Evolutionary conservation across 495 filamentous ascomycete species (phyloP), one percentile per base, ranked within the genome.

Genomic region (Neurospora sp.): DNA sequence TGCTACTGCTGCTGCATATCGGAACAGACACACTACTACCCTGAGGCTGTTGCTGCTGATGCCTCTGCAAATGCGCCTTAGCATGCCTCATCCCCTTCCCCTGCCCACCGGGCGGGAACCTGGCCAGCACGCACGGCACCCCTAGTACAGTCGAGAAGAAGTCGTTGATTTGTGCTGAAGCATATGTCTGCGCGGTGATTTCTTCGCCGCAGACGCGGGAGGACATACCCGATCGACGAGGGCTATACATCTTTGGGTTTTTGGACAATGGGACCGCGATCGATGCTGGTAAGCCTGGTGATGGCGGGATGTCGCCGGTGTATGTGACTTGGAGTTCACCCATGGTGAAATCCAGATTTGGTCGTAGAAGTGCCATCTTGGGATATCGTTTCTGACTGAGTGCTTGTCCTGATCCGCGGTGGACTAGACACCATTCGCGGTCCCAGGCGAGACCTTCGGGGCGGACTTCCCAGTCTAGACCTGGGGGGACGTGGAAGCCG

Each of bases 341-440:
- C 7, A 42, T 73, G 0, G 86, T 81, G 59, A 96, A 86, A 73
- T 96, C 91, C 22, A 97, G 81, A 1, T 70, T 77, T 4, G 94
- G 93, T 44, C 87, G 84, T 47, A 98, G 86, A 12, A 97, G 85
- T 5, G 92, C 90, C 94, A 98, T 97, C 20, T 84, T 86, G 3
- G 93, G 92, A 77, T 96, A 89, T 71, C 88, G 84, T 81, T 97
- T 97, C 78, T 96, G 93, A 74, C 86, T 94, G 69, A 98, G 81
- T 0, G 90, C 92, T 68, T 88, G 88, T 0, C 90, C 90, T 3
- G 93, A 94, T 9, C 93, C 92, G 77, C 90, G 88, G 78, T 97
- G 93, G 18, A 98, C 87, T 18, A 98, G 81, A 78, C 93, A 97
- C 94, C 94, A 98, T 81, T 98, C 94, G 69, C 94, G 84, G 79